Percentiles rank a stretch among this genome's conserved stretches.
Conservation (phyloP, 495 filamentous ascomycete genomes). For the Ascodesmis nigricans region DNA sequence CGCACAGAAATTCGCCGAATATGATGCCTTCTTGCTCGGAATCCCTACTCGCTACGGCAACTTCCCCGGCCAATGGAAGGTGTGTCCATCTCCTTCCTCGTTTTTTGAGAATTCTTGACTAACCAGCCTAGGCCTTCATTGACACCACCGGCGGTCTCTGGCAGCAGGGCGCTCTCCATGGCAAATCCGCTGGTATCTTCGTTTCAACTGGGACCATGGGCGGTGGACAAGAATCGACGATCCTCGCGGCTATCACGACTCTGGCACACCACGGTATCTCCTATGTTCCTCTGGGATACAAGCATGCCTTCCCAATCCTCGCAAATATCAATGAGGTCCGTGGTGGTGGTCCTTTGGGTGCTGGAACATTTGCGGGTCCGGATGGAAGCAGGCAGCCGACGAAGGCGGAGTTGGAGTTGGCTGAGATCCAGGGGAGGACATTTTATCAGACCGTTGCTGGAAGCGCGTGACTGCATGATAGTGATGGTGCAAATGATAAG, state of each 20-base stretch:
- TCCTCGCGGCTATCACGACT: slow-evolving; percentile 62
- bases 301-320: slow-evolving; percentile 47
- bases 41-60: slow-evolving; percentile 98
- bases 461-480: slow-evolving; percentile 65
- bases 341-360: slow-evolving; percentile 81
- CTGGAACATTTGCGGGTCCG: slow-evolving; percentile 63
- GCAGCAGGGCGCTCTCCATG: slow-evolving; percentile 23
- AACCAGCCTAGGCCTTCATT: slow-evolving; percentile 12
- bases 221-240: slow-evolving; percentile 86
- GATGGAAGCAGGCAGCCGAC: slow-evolving; percentile 69
- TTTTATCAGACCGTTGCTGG: slow-evolving; percentile 57
- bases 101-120: slow-evolving; percentile 42
- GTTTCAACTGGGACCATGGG: slow-evolving; percentile 59
- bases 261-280: slow-evolving; percentile 84
- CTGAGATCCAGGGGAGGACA: slow-evolving; percentile 55
- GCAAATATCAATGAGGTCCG: slow-evolving; percentile 51
- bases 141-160: slow-evolving; percentile 43
- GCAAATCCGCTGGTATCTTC: slow-evolving; percentile 88
- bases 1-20: slow-evolving; percentile 42
- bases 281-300: slow-evolving; percentile 87
- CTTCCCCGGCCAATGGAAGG: slow-evolving; percentile 92
- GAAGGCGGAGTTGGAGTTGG: slow-evolving; percentile 50
- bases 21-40: slow-evolving; percentile 83
- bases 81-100: slow-evolving; percentile 16
- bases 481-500: slow-evolving; percentile 21